These are phyloP conservation scores for Trichomonas gallinae DNA, from an alignment of 208 protist genomes.

Conservation along the genomic window DNA sequence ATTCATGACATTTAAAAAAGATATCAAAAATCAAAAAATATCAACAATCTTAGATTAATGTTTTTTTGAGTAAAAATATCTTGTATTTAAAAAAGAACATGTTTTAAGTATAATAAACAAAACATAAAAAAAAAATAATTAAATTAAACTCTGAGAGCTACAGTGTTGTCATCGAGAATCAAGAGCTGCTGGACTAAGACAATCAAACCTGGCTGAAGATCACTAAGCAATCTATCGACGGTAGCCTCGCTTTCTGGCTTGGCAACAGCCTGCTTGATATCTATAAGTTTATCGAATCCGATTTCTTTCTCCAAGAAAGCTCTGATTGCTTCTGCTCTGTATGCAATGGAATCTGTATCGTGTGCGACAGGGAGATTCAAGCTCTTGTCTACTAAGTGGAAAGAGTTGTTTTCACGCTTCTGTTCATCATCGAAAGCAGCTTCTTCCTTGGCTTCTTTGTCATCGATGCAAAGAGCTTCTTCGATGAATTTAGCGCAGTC, in stretches of 20 bases:
- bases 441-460: background rate
- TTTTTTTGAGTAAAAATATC: background rate
- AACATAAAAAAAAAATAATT: background rate
- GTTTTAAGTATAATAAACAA: background rate
- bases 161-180: background rate
- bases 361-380: background rate
- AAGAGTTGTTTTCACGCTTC: background rate
- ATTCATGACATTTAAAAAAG: too few relatives aligned
- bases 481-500: background rate
- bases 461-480: background rate
- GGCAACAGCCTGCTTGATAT: background rate
- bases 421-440: background rate
- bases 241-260: background rate
- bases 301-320: background rate
- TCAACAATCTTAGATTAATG: too few relatives aligned
- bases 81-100: background rate
- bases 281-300: background rate
- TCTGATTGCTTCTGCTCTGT: conserved; percentile 20
- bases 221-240: background rate
- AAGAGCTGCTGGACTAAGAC: background rate
- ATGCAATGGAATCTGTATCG: background rate
- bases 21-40: too few relatives aligned
- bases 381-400: background rate
- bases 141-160: background rate
- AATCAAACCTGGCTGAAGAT: background rate